Percentiles rank a stretch among this genome's conserved stretches.
phyloP scores from a whole-genome alignment of 2,329 filamentous ascomycete species.

The Calonectria crousiana region DNA sequence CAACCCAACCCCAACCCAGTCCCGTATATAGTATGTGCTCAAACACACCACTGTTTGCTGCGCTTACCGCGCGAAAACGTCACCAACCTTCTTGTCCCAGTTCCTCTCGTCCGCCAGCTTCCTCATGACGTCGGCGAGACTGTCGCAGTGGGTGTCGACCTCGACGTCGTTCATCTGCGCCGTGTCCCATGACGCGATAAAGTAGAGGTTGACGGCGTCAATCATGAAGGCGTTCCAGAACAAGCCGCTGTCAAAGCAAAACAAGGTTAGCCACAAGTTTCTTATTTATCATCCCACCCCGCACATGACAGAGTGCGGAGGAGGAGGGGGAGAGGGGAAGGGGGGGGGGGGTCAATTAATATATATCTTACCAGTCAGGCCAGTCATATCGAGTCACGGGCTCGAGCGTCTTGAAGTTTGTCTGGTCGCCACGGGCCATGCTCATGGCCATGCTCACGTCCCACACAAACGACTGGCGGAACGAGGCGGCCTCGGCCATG shows the following conservation, averaged over 20 bases:
- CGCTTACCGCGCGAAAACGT: conserved; percentile 37
- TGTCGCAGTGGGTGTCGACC: conserved; percentile 47
- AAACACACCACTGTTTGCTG: background rate
- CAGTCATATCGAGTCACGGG: conserved; percentile 51
- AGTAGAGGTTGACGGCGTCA: conserved; percentile 48
- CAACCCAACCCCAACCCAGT: background rate
- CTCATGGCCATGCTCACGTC: conserved; percentile 50
- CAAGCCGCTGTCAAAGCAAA: conserved; percentile 43
- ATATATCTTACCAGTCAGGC: conserved; percentile 51
- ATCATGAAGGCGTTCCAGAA: conserved; percentile 56
- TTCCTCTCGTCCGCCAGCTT: conserved; percentile 42
- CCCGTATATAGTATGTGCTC: background rate
- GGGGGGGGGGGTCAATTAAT: conserved; percentile 1
- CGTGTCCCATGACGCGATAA: conserved; percentile 56
- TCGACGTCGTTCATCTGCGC: conserved; percentile 51
- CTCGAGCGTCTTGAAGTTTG: conserved; percentile 42
- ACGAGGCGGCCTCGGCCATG: conserved; percentile 49
- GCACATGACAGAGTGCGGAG: background rate
- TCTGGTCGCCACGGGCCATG: conserved; percentile 26
- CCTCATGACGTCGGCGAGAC: conserved; percentile 47
- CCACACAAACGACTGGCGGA: conserved; percentile 54
- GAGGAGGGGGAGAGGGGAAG: background rate
- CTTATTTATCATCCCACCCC: background rate
- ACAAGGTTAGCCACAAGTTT: conserved; percentile 17
- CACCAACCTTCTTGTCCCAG: conserved; percentile 44